Conservation (phyloP, 2,329 filamentous ascomycete species). For the Nemania bipapillata region DNA sequence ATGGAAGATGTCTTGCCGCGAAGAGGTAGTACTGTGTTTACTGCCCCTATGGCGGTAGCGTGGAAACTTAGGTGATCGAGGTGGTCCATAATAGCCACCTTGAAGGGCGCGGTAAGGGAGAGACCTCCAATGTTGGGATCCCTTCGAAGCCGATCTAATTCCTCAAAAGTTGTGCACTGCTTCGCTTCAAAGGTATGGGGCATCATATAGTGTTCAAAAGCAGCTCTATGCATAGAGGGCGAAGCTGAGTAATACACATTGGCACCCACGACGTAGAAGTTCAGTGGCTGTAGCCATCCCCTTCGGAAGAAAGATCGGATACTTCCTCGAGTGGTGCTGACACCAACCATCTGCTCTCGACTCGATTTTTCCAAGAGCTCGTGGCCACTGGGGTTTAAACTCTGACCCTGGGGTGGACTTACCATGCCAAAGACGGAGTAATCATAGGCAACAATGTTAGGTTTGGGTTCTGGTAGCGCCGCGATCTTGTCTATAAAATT, state of each 20-base stretch:
- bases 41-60: constrained; percentile 75
- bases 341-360: constrained; percentile 58
- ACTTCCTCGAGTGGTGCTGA: constrained; percentile 66
- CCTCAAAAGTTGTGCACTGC: constrained; percentile 69
- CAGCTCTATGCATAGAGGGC: constrained; percentile 77
- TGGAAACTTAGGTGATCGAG: constrained; percentile 74
- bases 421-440: constrained; percentile 59
- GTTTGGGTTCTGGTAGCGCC: constrained; percentile 58
- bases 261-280: constrained; percentile 75
- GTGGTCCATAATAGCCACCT: constrained; percentile 72
- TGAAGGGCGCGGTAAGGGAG: constrained; percentile 75
- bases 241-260: constrained; percentile 76
- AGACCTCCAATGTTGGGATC: constrained; percentile 74
- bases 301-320: constrained; percentile 69
- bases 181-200: constrained; percentile 71
- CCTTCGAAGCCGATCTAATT: constrained; percentile 68
- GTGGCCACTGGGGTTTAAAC: constrained; percentile 66
- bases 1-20: constrained; percentile 62
- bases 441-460: constrained; percentile 62
- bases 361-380: constrained; percentile 55
- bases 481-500: constrained; percentile 62
- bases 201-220: constrained; percentile 73
- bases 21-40: constrained; percentile 76
- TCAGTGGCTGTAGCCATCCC: constrained; percentile 71
- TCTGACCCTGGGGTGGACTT: constrained; percentile 57